Conservation (phyloP, 192 early-diverging fungal species). For the Umbelopsis isabellina region DNA sequence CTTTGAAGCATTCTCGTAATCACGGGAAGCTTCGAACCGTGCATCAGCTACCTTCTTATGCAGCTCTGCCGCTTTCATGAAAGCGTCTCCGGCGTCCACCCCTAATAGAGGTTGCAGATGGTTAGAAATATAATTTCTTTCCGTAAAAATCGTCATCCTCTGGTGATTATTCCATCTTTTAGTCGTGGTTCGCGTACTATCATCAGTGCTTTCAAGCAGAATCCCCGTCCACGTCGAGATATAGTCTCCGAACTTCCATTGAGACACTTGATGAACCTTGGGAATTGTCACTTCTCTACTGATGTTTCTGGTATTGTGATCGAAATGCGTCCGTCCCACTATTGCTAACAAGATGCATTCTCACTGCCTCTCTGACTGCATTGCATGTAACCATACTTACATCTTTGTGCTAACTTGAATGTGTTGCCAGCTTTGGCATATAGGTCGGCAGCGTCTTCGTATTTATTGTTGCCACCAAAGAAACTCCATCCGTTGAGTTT, state of each 20-base stretch:
- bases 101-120: slow-evolving; percentile 43
- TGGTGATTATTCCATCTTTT: too few species aligned
- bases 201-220: too few species aligned
- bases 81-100: slow-evolving; percentile 95
- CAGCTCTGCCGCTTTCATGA: slow-evolving; percentile 81
- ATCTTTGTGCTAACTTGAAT: slow-evolving; percentile 91
- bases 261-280: background rate
- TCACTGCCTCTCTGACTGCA: background rate
- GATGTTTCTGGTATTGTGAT: too few species aligned
- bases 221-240: background rate
- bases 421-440: slow-evolving; percentile 90
- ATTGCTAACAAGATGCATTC: too few species aligned
- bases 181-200: too few species aligned
- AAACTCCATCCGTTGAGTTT: slow-evolving; percentile 65
- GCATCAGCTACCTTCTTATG: slow-evolving; percentile 72
- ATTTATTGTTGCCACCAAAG: slow-evolving; percentile 80
- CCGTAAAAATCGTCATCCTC: too few species aligned
- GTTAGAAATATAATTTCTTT: background rate
- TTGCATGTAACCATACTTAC: slow-evolving; percentile 45
- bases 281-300: too few species aligned
- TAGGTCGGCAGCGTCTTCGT: slow-evolving; percentile 94
- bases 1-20: slow-evolving; percentile 88
- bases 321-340: too few species aligned
- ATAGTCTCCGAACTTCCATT: background rate
- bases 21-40: slow-evolving; percentile 83